Evolutionary conservation across 139 green algal species (phyloP), one percentile per base, ranked within the genome.

Genomic region (Chlamydomonas sp.): DNA sequence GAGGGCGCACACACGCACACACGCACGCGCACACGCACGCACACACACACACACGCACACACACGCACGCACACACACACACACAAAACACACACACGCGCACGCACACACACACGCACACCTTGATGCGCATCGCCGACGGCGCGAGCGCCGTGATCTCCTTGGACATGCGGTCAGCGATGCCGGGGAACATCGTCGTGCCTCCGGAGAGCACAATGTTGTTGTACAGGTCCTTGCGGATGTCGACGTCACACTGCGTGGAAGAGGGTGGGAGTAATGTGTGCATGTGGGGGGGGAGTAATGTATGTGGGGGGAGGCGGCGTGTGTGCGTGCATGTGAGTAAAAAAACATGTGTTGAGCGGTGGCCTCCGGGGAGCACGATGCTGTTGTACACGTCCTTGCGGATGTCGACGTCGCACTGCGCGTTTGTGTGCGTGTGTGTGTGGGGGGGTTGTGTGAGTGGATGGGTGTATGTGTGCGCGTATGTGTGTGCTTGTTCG

Each of bases 171-270:
- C 94, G 88, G 72, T 98, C 94, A 3, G 91, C 89, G 73, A 98
- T 97, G 79, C 90, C 91, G 13, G 90, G 89, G 88, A 98, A 98
- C 93, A 98, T 98, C 61, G 93, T 97, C 65, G 93, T 96, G 35
- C 93, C 93, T 20, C 87, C 83, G 22, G 90, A 96, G 50, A 97
- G 81, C 48, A 96, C 91, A 48, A 97, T 91, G 83, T 97, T 97
- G 76, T 81, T 85, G 81, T 97, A 97, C 26, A 98, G 82, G 75
- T 97, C 93, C 85, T 96, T 96, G 38, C 93, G 80, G 79, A 98
- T 98, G 74, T 98, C 94, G 1, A 97, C 90, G 54, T 98, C 94
- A 30, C 72, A 71, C 65, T n/a, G n/a, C n/a, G n/a, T n/a, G n/a
- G n/a, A n/a, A n/a, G n/a, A n/a, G n/a, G n/a, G n/a, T n/a, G n/a